phyloP scores from a whole-genome alignment of 306 rosid genomes.

The Quercus dentata region DNA sequence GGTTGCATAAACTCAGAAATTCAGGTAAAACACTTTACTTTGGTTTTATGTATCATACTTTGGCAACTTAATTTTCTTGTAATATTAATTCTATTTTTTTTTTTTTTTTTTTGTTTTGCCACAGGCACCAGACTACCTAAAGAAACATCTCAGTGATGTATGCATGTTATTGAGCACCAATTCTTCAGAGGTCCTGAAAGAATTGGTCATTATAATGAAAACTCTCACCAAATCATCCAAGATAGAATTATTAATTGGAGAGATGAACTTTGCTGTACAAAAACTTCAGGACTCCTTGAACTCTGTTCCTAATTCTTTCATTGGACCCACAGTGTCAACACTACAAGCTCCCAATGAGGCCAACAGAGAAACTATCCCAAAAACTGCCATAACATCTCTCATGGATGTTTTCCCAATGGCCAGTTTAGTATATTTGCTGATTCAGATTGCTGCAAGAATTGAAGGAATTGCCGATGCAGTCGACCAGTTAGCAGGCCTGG shows the following conservation, averaged over 20 bases:
- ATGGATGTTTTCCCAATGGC: conserved; percentile 36
- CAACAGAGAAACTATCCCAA: background rate
- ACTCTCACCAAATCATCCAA: conserved; percentile 39
- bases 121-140: conserved; percentile 39
- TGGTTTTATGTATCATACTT: background rate
- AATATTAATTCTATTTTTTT: background rate
- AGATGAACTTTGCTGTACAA: conserved; percentile 35
- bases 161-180: conserved; percentile 30
- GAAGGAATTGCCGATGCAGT: conserved; percentile 30
- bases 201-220: conserved; percentile 28
- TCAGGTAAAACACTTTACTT: conserved; percentile 9
- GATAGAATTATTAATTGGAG: conserved; percentile 22
- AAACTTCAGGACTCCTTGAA: conserved; percentile 34
- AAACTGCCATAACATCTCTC: conserved; percentile 8
- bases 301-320: conserved; percentile 27
- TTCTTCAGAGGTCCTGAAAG: conserved; percentile 34
- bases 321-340: conserved; percentile 3
- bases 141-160: conserved; percentile 24
- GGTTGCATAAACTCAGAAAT: conserved; percentile 30
- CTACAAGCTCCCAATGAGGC: conserved; percentile 2
- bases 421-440: conserved; percentile 33
- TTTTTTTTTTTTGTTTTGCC: background rate
- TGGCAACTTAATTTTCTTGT: background rate
- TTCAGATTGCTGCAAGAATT: conserved; percentile 33
- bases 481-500: conserved; percentile 32